phyloP scores from a whole-genome alignment of 2,329 filamentous ascomycete species.

The Pseudocercospora eumusae region DNA sequence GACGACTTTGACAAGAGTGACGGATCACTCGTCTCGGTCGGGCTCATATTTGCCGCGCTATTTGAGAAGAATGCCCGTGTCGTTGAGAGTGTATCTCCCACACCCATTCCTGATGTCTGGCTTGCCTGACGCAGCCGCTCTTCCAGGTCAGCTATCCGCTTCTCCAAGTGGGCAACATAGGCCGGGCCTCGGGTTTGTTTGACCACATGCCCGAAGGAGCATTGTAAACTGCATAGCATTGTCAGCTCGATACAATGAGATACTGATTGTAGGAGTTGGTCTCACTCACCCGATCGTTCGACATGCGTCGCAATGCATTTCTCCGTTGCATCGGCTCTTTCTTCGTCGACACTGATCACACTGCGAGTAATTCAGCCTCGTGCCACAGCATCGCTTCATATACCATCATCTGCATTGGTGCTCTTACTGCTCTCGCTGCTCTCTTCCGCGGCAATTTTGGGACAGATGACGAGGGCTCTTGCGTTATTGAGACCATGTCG shows the following conservation, averaged over 20 bases:
- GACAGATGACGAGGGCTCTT: not conserved
- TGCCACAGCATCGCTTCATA: not conserved
- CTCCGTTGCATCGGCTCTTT: conserved; percentile 27
- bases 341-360: conserved; percentile 28
- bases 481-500: not conserved
- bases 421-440: conserved; percentile 25
- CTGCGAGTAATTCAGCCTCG: not conserved
- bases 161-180: conserved; percentile 29
- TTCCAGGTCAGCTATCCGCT: conserved; percentile 25
- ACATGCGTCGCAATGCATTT: conserved; percentile 24
- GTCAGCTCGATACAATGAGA: conserved; percentile 1
- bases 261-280: not conserved
- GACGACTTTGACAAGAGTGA: not conserved
- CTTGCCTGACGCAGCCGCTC: conserved; percentile 11
- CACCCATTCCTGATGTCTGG: conserved; percentile 1
- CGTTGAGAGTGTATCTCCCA: not conserved
- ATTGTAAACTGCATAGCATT: conserved; percentile 19
- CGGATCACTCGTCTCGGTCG: not conserved
- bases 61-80: not conserved
- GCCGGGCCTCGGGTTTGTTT: conserved; percentile 29
- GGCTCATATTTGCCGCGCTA: not conserved
- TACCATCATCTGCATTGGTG: not conserved
- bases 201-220: conserved; percentile 27
- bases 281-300: conserved; percentile 23
- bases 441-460: conserved; percentile 23